phyloP scores from a whole-genome alignment of 495 filamentous ascomycete genomes.

The Penicillium maclennaniae region DNA sequence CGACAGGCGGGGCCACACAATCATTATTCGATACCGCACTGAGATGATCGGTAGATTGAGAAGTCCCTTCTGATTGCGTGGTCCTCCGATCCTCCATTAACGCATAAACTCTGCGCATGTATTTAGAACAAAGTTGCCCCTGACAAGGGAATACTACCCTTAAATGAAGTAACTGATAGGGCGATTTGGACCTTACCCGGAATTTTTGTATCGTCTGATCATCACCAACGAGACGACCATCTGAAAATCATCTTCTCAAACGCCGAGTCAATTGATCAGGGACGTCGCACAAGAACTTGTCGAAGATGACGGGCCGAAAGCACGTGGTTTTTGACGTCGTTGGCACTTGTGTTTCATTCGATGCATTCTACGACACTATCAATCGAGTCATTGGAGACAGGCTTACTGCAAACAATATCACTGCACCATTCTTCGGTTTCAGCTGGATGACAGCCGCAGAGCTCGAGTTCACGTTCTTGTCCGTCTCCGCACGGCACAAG shows the following conservation, averaged over 20 bases:
- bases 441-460: slow-evolving; percentile 42
- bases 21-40: background rate
- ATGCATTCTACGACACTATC: slow-evolving; percentile 33
- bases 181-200: background rate
- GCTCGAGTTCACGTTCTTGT: slow-evolving; percentile 40
- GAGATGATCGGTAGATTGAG: background rate
- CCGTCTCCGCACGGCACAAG: slow-evolving; percentile 35
- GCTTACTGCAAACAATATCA: slow-evolving; percentile 31
- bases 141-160: background rate
- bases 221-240: background rate
- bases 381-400: slow-evolving; percentile 23
- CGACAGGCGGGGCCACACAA: too few species aligned
- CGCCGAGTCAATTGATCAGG: background rate
- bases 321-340: slow-evolving; percentile 45
- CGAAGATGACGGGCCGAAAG: slow-evolving; percentile 18
- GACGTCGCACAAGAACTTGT: background rate
- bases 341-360: slow-evolving; percentile 42
- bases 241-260: too few species aligned
- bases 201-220: background rate
- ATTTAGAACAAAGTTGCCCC: background rate
- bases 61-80: background rate
- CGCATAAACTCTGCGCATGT: background rate
- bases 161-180: background rate
- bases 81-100: background rate
- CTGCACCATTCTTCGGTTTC: slow-evolving; percentile 34